Conservation (phyloP, 2,329 filamentous ascomycete species). For the Triangularia verruculosa region DNA sequence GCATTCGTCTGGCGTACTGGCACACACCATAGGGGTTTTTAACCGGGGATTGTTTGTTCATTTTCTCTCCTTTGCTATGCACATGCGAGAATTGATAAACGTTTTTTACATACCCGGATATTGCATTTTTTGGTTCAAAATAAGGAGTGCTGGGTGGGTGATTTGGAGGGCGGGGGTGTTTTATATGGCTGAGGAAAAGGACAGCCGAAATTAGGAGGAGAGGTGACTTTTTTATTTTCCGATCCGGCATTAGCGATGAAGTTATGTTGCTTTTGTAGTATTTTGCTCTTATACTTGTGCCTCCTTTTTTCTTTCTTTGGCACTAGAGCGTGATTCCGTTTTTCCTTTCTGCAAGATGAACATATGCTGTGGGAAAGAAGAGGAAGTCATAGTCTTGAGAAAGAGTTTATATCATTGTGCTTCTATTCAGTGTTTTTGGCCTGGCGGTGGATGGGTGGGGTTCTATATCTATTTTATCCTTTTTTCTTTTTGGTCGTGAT, state of each 20-base stretch:
- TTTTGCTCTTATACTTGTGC: slow-evolving; percentile 7
- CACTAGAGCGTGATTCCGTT: neutral
- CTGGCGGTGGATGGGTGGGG: no score
- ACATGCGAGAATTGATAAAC: slow-evolving; percentile 2
- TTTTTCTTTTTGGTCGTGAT: slow-evolving; percentile 8
- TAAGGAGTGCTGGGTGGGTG: neutral
- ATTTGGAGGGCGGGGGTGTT: neutral
- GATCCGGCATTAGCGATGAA: neutral
- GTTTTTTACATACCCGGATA: slow-evolving; percentile 8
- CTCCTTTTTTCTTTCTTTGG: slow-evolving; percentile 5
- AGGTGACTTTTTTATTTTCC: neutral
- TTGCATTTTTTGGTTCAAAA: neutral
- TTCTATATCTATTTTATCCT: neutral
- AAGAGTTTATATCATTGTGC: neutral
- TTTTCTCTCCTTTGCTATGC: neutral
- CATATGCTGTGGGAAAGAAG: neutral
- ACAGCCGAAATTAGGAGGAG: neutral
- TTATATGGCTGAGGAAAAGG: neutral
- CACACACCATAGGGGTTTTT: neutral
- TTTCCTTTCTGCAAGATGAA: neutral
- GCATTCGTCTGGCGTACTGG: slow-evolving; percentile 26
- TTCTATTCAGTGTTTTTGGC: neutral
- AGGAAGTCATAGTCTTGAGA: neutral
- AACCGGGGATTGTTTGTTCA: neutral
- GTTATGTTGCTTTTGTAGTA: neutral